Evolutionary conservation across 805 yeast genomes (phyloP), one percentile per base, ranked within the genome.

Genomic region (Teunomyces lycoperdinae): DNA sequence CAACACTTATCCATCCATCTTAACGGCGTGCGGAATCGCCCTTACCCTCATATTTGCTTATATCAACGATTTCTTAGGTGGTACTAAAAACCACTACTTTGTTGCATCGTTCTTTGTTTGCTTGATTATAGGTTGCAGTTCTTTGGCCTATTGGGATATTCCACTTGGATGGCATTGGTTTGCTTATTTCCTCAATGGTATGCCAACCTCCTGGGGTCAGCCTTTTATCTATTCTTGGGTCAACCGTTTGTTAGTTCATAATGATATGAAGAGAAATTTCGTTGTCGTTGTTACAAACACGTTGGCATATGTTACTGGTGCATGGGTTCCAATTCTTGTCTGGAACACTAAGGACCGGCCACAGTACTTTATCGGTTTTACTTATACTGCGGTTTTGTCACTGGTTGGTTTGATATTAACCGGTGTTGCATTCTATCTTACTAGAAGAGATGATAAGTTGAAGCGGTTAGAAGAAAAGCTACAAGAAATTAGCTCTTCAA

Each of bases 141-240:
- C 73, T 3, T 62, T 79, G 42, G 69, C 80, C 0, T 61, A 53
- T 9, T 81, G 84, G 83, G 53, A 75, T 39, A 70, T 79, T 27
- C 78, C 80, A 1, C 59, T 54, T 9, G 77, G 77, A 1, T 68
- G 73, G 32, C 80, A 78, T 49, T 79, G 82, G 79, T 61, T 74
- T 8, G 64, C 74, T 10, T 81, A 77, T 58, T 78, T 72, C 52
- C 51, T 79, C 42, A 60, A 74, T 3, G 79, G 80, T 2, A 58
- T 75, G 11, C 81, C 82, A 8, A 64, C 75, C 0, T 57, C 76
- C 3, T 73, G 73, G 74, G 84, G 82, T 1, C 84, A 78, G 62
- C 83, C 84, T 2, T 70, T 76, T 52, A 76, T 79, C 10, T 80
- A 74, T 50, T 67, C 81, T 2, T 81, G 85, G 85, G 73, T 79